phyloP scores from a whole-genome alignment of 73 alveolate genomes.

The Halteria grandinella region DNA sequence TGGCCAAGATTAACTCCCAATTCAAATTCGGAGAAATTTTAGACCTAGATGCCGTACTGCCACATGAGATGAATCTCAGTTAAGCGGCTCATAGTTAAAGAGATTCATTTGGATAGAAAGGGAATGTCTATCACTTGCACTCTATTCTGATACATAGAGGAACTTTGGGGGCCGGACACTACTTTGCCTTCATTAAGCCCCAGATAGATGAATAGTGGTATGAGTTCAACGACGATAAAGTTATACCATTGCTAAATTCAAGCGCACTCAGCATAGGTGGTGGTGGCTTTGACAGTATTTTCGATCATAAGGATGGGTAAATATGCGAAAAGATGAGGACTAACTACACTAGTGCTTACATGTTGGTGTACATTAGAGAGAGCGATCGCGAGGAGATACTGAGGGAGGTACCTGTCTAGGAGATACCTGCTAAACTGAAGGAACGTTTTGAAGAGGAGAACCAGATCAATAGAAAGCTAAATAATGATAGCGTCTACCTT shows the following conservation, averaged over 20 bases:
- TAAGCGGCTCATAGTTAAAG: slow-evolving; percentile 8
- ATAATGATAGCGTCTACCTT: neutral
- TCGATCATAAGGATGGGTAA: slow-evolving; percentile 39
- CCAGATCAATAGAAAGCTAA: neutral
- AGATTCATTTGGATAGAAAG: slow-evolving; percentile 56
- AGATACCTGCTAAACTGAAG: slow-evolving; percentile 32
- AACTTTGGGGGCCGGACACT: slow-evolving; percentile 90
- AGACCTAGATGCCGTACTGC: slow-evolving; percentile 60
- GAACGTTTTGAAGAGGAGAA: slow-evolving; percentile 47
- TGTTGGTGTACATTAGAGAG: slow-evolving; percentile 83
- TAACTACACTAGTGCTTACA: slow-evolving; percentile 65
- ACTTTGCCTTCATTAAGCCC: slow-evolving; percentile 80
- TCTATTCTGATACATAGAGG: slow-evolving; percentile 95
- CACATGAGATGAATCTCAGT: slow-evolving; percentile 47
- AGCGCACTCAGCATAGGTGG: slow-evolving; percentile 32
- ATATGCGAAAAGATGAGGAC: slow-evolving; percentile 20
- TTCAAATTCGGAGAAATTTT: slow-evolving; percentile 72
- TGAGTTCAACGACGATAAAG: slow-evolving; percentile 70
- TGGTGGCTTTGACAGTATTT: slow-evolving; percentile 56
- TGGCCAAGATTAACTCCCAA: slow-evolving; percentile 82
- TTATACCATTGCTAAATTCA: slow-evolving; percentile 1
- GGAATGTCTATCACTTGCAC: slow-evolving; percentile 82
- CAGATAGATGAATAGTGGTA: slow-evolving; percentile 52
- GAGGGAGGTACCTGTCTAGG: slow-evolving; percentile 27
- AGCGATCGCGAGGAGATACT: slow-evolving; percentile 59